These are phyloP conservation scores for Apiospora koreana DNA, from an alignment of 2,329 filamentous ascomycete species.

Conservation along the genomic window DNA sequence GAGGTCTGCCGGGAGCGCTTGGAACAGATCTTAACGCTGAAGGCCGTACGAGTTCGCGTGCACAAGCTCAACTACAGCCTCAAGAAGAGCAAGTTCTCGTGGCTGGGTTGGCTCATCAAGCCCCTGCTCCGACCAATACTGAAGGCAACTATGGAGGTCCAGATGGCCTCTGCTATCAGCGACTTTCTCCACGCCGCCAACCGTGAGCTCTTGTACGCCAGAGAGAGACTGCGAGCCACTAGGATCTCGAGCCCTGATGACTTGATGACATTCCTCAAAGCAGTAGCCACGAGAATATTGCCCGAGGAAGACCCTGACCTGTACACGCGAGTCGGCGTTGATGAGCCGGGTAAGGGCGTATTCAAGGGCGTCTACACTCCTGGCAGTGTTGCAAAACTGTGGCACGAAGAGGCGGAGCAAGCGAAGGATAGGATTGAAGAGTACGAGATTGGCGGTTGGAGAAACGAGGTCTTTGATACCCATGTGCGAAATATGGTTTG, in stretches of 20 bases:
- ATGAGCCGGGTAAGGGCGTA: conserved; percentile 53
- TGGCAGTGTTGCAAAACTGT: conserved; percentile 85
- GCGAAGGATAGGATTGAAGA: conserved; percentile 77
- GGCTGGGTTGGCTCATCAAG: conserved; percentile 80
- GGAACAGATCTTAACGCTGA: conserved; percentile 79
- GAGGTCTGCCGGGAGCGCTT: conserved; percentile 77
- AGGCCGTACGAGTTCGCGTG: conserved; percentile 75
- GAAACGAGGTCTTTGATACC: conserved; percentile 77
- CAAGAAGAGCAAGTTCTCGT: conserved; percentile 72
- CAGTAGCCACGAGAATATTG: conserved; percentile 74
- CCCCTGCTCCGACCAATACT: conserved; percentile 81
- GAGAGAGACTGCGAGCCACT: conserved; percentile 83
- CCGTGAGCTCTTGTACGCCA: conserved; percentile 81
- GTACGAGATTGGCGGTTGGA: conserved; percentile 72
- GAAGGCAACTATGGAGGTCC: conserved; percentile 70
- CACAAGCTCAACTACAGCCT: conserved; percentile 85
- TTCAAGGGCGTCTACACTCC: conserved; percentile 88
- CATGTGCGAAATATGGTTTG: conserved; percentile 27
- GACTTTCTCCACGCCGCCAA: conserved; percentile 74
- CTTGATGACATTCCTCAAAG: conserved; percentile 78
- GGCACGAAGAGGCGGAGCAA: conserved; percentile 74
- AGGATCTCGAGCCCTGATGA: conserved; percentile 80
- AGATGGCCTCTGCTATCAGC: conserved; percentile 72
- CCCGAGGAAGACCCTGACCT: conserved; percentile 76
- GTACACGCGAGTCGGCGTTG: conserved; percentile 71